Conservation (phyloP, 116 monocot species). For the Iris pallida region DNA sequence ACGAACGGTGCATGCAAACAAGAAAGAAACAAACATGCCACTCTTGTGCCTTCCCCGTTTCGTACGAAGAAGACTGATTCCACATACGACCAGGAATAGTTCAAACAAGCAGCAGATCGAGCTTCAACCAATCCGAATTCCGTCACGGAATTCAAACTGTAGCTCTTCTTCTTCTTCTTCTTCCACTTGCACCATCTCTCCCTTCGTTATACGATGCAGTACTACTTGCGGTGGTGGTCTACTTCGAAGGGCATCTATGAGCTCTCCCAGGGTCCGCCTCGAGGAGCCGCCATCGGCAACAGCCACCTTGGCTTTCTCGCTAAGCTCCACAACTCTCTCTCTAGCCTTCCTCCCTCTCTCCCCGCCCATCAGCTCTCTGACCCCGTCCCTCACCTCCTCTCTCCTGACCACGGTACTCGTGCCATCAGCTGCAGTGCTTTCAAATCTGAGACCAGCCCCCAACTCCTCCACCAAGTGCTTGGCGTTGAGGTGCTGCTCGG, state of each 20-base stretch:
- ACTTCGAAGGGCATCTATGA: conserved; percentile 23
- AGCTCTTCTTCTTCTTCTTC: no score
- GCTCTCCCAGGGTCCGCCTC: conserved; percentile 2
- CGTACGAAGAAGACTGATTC: no score
- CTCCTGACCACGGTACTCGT: background rate
- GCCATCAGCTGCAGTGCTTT: background rate
- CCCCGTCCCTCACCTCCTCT: conserved; percentile 10
- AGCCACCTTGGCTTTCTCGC: no score
- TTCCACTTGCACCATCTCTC: no score
- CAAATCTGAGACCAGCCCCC: conserved; percentile 10
- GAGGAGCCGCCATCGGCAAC: conserved; percentile 18
- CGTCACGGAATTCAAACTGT: no score
- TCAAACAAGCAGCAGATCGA: no score
- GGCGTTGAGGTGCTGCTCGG: conserved; percentile 30
- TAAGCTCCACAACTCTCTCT: background rate
- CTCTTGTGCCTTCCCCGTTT: no score
- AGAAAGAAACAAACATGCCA: no score
- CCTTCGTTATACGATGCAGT: no score
- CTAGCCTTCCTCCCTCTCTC: background rate
- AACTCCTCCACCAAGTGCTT: conserved; percentile 23
- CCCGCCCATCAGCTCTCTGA: conserved; percentile 14
- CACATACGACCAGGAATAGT: no score
- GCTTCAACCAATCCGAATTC: no score
- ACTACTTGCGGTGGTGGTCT: background rate
- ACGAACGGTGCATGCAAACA: no score